A percentile compares a stretch with the other conserved stretches of the same genome.
Evolutionary conservation across 352 stramenopile species (phyloP).

Genomic region (Elongisporangium prolatum): DNA sequence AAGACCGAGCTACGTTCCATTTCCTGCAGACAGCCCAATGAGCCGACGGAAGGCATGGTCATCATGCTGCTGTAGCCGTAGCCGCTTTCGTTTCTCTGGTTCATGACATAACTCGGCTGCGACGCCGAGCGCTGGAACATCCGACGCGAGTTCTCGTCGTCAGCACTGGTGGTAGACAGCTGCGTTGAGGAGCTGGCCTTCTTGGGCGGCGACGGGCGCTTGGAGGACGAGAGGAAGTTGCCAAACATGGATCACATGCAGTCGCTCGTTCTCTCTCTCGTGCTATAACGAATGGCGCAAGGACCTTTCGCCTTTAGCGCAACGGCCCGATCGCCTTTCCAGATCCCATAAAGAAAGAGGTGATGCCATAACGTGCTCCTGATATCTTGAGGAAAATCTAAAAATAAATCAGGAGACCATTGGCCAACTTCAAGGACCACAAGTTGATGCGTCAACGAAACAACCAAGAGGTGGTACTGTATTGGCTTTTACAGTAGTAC

Average conservation of each 20-base stretch:
- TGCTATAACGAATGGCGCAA: neutral
- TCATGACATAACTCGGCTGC: neutral
- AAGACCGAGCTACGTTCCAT: constrained; percentile 37
- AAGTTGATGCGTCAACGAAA: neutral
- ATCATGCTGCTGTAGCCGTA: neutral
- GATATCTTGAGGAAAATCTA: neutral
- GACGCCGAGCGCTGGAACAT: neutral
- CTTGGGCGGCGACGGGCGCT: neutral
- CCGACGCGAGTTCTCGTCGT: neutral
- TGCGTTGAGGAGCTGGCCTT: neutral
- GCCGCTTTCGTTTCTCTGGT: neutral
- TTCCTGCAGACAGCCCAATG: neutral
- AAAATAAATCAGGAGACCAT: neutral
- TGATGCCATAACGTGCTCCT: neutral
- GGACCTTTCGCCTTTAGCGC: neutral
- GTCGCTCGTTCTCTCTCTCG: neutral
- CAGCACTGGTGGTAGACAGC: neutral
- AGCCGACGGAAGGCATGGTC: neutral
- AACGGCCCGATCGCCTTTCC: neutral
- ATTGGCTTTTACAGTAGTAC: neutral
- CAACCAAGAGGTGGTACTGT: neutral
- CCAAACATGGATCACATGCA: neutral
- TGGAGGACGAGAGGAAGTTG: neutral
- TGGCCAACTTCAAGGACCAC: neutral
- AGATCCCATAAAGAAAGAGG: neutral